Conservation (phyloP, 116 monocot species). For the Trichopus zeylanicus region DNA sequence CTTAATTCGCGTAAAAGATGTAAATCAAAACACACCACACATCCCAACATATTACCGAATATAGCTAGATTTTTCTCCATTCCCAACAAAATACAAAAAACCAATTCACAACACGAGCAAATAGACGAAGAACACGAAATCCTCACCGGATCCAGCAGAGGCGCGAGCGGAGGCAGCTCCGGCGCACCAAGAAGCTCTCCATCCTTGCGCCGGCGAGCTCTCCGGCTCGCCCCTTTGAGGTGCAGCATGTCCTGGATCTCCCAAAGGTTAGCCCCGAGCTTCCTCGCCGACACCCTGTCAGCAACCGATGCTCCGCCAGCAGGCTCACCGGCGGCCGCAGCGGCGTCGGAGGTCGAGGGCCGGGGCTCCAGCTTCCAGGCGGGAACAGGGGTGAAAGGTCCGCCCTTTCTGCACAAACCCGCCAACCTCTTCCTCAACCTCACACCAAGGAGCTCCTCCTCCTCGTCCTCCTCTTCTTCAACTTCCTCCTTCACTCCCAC, state of each 20-base stretch:
- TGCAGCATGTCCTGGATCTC: constrained; percentile 40
- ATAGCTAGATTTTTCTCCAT: too few relatives aligned
- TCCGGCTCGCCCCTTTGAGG: constrained; percentile 7
- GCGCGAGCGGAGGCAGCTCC: neutral
- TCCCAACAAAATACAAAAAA: too few relatives aligned
- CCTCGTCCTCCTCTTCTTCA: constrained; percentile 1
- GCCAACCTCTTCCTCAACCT: constrained; percentile 37
- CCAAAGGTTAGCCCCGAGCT: constrained; percentile 76
- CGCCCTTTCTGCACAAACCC: constrained; percentile 20
- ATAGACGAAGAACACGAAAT: neutral
- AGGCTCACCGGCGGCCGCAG: neutral
- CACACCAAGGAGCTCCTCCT: constrained; percentile 19
- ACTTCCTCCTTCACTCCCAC: neutral
- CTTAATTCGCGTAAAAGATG: too few relatives aligned
- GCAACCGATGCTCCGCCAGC: too few relatives aligned
- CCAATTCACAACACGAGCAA: too few relatives aligned
- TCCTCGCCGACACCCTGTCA: constrained; percentile 39
- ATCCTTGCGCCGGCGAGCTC: constrained; percentile 1
- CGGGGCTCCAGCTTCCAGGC: constrained; percentile 44
- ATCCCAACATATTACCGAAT: too few relatives aligned
- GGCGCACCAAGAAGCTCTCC: neutral
- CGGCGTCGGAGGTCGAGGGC: neutral
- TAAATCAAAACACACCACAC: too few relatives aligned
- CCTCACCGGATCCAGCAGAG: neutral
- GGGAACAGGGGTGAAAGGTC: constrained; percentile 48